A percentile compares a stretch with the other conserved stretches of the same genome.
Evolutionary conservation across 257 asterid species (phyloP).

Genomic region (Jaltomata sinuosa): DNA sequence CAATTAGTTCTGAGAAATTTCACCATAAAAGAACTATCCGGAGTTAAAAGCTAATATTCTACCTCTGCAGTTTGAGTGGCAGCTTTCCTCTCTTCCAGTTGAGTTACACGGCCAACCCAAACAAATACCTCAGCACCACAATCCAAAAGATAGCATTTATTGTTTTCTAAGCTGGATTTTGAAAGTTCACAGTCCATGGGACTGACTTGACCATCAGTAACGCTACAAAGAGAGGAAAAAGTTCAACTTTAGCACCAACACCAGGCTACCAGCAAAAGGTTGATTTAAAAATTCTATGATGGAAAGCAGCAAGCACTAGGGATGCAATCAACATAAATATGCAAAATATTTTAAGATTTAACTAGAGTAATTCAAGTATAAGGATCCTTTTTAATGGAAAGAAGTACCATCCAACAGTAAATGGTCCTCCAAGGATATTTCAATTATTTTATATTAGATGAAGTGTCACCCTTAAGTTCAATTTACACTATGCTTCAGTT

Average conservation of each 20-base stretch:
- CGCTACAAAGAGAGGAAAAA: constrained; percentile 26
- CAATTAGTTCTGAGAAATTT: constrained; percentile 10
- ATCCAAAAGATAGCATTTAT: constrained; percentile 63
- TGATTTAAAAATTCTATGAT: not conserved
- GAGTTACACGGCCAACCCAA: constrained; percentile 83
- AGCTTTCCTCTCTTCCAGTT: constrained; percentile 67
- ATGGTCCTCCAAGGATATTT: not conserved
- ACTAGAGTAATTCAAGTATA: not conserved
- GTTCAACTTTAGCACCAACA: not conserved
- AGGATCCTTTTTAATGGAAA: not conserved
- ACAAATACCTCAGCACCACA: constrained; percentile 75
- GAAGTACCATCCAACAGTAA: not conserved
- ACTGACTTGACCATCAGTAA: constrained; percentile 44
- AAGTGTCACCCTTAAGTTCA: not conserved
- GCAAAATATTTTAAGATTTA: not conserved
- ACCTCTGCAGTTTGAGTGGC: constrained; percentile 70
- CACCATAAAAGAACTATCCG: not conserved
- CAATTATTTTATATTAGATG: not conserved
- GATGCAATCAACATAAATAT: not conserved
- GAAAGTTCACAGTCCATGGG: constrained; percentile 59
- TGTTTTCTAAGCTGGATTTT: constrained; percentile 60
- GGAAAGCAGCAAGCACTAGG: not conserved
- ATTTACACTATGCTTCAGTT: not conserved
- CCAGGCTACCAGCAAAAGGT: not conserved
- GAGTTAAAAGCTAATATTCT: not conserved